Conservation (phyloP, 768 basidiomycete species). For the Cyathus striatus region DNA sequence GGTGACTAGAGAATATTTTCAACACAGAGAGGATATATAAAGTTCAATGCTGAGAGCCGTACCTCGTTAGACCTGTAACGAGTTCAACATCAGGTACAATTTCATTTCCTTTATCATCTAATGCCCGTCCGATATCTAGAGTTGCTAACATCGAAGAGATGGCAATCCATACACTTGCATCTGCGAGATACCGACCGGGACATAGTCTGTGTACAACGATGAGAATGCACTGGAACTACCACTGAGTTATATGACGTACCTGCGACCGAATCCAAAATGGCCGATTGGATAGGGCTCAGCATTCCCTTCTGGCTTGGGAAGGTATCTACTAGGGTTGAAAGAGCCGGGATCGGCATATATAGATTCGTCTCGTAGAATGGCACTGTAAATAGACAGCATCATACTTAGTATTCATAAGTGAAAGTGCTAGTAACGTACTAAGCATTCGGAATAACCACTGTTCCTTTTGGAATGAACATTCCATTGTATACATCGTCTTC, state of each 20-base stretch:
- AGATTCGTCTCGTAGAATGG: constrained; percentile 13
- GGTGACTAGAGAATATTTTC: not conserved
- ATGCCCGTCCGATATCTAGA: constrained; percentile 8
- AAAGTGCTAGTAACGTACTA: constrained; percentile 7
- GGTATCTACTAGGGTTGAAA: constrained; percentile 14
- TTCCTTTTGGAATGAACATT: constrained; percentile 10
- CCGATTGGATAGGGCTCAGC: constrained; percentile 11
- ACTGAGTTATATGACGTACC: constrained; percentile 4
- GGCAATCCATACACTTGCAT: constrained; percentile 11
- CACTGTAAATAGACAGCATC: constrained; percentile 7
- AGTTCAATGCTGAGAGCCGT: not conserved
- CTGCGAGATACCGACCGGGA: constrained; percentile 14
- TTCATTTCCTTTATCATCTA: constrained; percentile 5
- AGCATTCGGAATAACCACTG: constrained; percentile 13
- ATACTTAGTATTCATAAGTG: not conserved
- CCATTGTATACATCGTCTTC: constrained; percentile 16
- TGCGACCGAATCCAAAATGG: constrained; percentile 16
- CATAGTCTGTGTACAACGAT: constrained; percentile 12
- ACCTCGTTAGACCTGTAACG: not conserved
- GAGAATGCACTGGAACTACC: not conserved
- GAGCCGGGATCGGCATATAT: constrained; percentile 12
- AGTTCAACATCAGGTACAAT: constrained; percentile 3
- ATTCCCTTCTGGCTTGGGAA: constrained; percentile 12
- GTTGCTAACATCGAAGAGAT: constrained; percentile 11
- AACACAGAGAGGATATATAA: not conserved